These are phyloP conservation scores for Nannochloris sp. DNA, from an alignment of 139 green algal genomes.

Conservation along the genomic window DNA sequence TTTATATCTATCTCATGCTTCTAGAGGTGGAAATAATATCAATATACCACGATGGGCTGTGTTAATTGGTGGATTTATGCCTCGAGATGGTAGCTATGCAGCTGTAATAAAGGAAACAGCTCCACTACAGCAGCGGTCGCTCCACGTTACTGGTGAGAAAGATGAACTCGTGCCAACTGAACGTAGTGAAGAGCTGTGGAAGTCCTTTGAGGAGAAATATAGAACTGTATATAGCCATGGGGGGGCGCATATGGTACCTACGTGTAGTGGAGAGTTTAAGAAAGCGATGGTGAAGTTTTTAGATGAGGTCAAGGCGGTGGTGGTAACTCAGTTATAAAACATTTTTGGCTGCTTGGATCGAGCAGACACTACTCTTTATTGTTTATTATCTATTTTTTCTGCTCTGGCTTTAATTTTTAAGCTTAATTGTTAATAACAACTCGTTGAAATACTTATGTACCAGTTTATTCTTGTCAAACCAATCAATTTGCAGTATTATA, in stretches of 20 bases:
- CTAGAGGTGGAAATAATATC: neutral
- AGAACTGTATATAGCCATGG: conserved; percentile 7
- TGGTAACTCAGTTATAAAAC: too few species aligned
- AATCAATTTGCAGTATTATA: too few species aligned
- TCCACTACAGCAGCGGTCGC: conserved; percentile 3
- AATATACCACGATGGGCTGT: conserved; percentile 7
- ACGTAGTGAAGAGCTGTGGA: conserved; percentile 20
- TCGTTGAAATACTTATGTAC: too few species aligned
- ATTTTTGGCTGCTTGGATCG: too few species aligned
- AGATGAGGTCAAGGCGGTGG: too few species aligned
- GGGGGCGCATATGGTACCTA: conserved; percentile 52
- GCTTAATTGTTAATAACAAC: too few species aligned
- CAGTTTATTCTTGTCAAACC: too few species aligned
- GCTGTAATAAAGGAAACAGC: conserved; percentile 2
- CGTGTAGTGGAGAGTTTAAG: conserved; percentile 45
- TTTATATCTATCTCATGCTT: conserved; percentile 27
- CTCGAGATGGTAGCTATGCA: conserved; percentile 32
- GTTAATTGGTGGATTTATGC: conserved; percentile 40
- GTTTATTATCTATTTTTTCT: too few species aligned
- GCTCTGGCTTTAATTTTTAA: too few species aligned
- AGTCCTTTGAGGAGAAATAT: conserved; percentile 16
- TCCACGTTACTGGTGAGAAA: conserved; percentile 31
- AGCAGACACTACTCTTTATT: too few species aligned
- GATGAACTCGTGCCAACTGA: conserved; percentile 43
- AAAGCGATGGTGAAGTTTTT: conserved; percentile 23